Conservation (phyloP, 306 rosid genomes). For the Medicago arabica region DNA sequence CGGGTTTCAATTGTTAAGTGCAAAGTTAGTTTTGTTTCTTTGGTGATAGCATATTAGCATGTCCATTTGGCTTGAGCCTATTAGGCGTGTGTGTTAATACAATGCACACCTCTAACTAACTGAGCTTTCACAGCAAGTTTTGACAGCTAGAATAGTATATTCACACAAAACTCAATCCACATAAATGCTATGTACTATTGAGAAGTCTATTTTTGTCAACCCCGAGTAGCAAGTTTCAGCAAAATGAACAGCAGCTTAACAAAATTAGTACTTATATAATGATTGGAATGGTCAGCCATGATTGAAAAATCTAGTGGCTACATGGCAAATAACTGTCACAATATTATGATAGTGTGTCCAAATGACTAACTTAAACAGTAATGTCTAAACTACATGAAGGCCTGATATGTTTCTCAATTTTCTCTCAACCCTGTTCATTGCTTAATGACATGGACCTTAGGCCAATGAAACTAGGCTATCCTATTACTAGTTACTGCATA, state of each 20-base stretch:
- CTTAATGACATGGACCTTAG: conserved; percentile 12
- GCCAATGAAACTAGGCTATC: conserved; percentile 38
- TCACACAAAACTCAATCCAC: background rate
- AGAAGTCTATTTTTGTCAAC: conserved; percentile 23
- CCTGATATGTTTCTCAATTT: conserved; percentile 18
- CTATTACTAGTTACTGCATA: conserved; percentile 12
- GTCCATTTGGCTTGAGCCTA: no score
- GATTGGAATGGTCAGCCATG: conserved; percentile 35
- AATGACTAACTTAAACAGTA: conserved; percentile 36
- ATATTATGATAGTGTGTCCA: conserved; percentile 1
- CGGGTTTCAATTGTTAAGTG: conserved; percentile 24
- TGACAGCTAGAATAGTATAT: no score
- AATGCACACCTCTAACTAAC: no score
- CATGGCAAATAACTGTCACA: conserved; percentile 27
- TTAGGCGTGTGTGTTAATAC: no score
- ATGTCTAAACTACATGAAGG: conserved; percentile 8
- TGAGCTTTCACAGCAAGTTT: no score
- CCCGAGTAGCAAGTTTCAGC: background rate
- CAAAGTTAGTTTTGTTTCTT: background rate
- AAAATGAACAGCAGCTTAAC: conserved; percentile 11
- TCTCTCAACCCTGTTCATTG: conserved; percentile 31
- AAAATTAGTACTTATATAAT: conserved; percentile 12
- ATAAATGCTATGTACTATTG: conserved; percentile 19
- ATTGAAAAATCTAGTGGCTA: conserved; percentile 24
- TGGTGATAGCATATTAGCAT: background rate